Evolutionary conservation across 2,329 filamentous ascomycete species (phyloP).

Genomic region (Parascedosporium putredinis): DNA sequence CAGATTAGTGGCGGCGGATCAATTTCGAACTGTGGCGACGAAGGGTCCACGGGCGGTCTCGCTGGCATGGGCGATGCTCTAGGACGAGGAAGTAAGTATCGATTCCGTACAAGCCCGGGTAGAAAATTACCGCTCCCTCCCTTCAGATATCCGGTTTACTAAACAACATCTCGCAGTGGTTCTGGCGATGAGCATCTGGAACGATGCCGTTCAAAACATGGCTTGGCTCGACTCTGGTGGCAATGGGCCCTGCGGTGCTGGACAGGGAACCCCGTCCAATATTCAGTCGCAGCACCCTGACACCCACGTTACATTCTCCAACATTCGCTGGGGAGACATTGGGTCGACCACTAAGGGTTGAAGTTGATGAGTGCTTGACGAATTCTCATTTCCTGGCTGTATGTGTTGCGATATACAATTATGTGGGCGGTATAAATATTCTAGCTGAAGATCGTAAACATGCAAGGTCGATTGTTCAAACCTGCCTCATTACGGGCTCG

Average conservation of each 20-base stretch:
- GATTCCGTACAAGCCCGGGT: background rate
- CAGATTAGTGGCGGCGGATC: conserved; percentile 41
- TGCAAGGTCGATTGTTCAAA: no score
- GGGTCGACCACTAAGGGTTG: conserved; percentile 35
- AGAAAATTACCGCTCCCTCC: background rate
- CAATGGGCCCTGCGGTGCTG: conserved; percentile 42
- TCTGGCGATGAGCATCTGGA: conserved; percentile 42
- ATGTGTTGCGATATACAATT: no score
- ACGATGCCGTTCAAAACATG: conserved; percentile 39
- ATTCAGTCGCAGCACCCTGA: conserved; percentile 35
- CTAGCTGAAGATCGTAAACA: no score
- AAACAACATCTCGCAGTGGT: conserved; percentile 31
- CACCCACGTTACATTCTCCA: conserved; percentile 41
- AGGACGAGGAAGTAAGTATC: conserved; percentile 18
- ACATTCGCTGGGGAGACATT: conserved; percentile 50
- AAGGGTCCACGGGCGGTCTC: conserved; percentile 46
- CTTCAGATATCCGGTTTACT: background rate
- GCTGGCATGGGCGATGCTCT: conserved; percentile 39
- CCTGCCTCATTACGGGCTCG: no score
- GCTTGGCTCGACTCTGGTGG: conserved; percentile 39
- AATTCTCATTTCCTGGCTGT: no score
- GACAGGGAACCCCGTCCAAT: conserved; percentile 38
- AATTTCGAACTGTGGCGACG: conserved; percentile 25
- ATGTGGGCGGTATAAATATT: no score
- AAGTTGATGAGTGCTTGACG: no score